A percentile compares a stretch with the other conserved stretches of the same genome.
Evolutionary conservation across 305 asterid species (phyloP).

Genomic region (Solanum hybrid): DNA sequence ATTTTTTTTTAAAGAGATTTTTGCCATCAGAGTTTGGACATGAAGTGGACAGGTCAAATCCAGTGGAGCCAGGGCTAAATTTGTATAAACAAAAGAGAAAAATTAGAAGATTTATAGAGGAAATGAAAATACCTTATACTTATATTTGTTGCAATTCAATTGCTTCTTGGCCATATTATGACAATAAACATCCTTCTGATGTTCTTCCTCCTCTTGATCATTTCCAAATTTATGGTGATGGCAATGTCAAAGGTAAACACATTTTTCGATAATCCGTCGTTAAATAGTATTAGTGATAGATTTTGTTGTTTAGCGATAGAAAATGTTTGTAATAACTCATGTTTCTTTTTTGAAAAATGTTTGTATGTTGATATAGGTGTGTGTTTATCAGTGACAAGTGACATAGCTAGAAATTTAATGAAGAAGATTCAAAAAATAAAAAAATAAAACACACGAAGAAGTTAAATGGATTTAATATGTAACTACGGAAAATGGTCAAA

Average conservation of each 20-base stretch:
- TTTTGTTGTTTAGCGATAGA: not conserved
- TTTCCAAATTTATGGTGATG: slow-evolving; percentile 31
- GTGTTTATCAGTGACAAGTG: not conserved
- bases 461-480: too few species aligned
- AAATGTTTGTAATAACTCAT: not conserved
- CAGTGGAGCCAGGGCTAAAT: slow-evolving; percentile 26
- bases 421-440: too few species aligned
- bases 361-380: not conserved
- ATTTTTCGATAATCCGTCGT: not conserved
- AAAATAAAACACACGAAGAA: too few species aligned
- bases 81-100: slow-evolving; percentile 26
- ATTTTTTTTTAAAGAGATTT: slow-evolving; percentile 6
- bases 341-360: not conserved
- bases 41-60: slow-evolving; percentile 23
- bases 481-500: too few species aligned
- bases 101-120: slow-evolving; percentile 21
- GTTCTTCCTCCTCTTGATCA: slow-evolving; percentile 24
- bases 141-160: slow-evolving; percentile 28
- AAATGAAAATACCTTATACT: slow-evolving; percentile 12
- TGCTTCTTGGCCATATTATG: slow-evolving; percentile 33
- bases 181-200: slow-evolving; percentile 23
- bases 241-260: slow-evolving; percentile 18
- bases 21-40: slow-evolving; percentile 36
- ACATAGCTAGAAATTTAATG: not conserved
- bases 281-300: not conserved